phyloP scores from a whole-genome alignment of 257 asterid genomes.

The Leonotis leonurus region DNA sequence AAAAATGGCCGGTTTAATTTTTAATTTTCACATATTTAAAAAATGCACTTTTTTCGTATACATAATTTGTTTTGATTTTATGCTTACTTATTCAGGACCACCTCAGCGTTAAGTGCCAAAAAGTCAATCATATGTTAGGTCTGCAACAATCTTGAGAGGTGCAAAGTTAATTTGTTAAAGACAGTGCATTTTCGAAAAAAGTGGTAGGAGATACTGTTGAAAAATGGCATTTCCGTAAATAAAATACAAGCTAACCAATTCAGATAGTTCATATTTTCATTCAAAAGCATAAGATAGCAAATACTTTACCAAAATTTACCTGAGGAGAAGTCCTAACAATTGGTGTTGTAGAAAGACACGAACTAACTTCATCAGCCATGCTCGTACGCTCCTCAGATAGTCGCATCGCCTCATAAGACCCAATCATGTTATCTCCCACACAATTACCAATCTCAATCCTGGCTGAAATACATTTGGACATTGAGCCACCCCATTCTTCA shows the following conservation, averaged over 20 bases:
- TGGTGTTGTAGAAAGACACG: conserved; percentile 34
- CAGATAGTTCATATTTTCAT: conserved; percentile 22
- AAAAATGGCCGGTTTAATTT: too few species aligned
- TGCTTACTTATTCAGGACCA: too few species aligned
- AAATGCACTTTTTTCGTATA: too few species aligned
- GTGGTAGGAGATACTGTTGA: neutral
- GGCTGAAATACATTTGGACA: conserved; percentile 56
- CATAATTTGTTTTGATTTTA: too few species aligned
- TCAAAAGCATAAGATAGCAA: conserved; percentile 5
- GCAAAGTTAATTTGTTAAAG: neutral
- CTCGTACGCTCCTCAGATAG: conserved; percentile 43
- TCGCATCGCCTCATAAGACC: conserved; percentile 37
- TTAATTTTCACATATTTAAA: too few species aligned
- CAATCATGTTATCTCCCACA: conserved; percentile 34
- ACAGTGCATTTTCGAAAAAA: neutral
- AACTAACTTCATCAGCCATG: conserved; percentile 34
- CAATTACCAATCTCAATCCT: conserved; percentile 41
- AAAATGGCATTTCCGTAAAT: neutral
- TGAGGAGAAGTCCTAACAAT: conserved; percentile 61
- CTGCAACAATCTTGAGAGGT: too few species aligned
- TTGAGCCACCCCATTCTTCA: conserved; percentile 82
- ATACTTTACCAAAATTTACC: conserved; percentile 41
- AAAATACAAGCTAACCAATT: neutral
- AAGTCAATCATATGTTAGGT: too few species aligned
- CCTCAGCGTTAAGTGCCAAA: too few species aligned